These are phyloP conservation scores for Salvia splendens DNA, from an alignment of 257 asterid species.

Conservation along the genomic window DNA sequence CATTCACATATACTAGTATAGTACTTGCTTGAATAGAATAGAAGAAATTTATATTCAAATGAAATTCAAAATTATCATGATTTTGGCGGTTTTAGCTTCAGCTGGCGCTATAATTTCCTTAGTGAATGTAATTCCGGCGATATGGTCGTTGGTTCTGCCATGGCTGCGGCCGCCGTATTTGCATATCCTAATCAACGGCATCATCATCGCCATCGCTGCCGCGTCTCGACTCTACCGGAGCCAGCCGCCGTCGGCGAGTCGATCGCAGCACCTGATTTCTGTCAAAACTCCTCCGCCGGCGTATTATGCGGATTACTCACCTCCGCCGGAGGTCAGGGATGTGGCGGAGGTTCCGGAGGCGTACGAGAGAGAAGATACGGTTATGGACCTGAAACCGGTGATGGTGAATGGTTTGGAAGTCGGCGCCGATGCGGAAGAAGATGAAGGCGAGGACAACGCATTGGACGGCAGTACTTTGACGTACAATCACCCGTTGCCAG, in stretches of 20 bases:
- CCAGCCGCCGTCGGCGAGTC: constrained; percentile 27
- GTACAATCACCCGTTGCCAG: constrained; percentile 17
- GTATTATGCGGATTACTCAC: constrained; percentile 17
- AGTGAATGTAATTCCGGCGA: constrained; percentile 30
- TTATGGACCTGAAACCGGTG: constrained; percentile 44
- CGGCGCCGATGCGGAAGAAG: constrained; percentile 31
- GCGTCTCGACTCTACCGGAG: constrained; percentile 43
- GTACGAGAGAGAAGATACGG: constrained; percentile 27
- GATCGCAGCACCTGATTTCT: constrained; percentile 29
- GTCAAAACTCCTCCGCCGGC: constrained; percentile 39
- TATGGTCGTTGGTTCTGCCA: constrained; percentile 36
- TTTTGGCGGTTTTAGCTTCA: constrained; percentile 38
- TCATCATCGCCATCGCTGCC: constrained; percentile 56
- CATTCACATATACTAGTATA: no score
- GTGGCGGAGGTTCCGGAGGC: constrained; percentile 10
- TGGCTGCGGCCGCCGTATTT: constrained; percentile 64
- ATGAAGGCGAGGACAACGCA: constrained; percentile 20
- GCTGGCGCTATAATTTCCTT: constrained; percentile 41
- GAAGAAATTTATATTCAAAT: neutral
- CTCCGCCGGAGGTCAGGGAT: constrained; percentile 24
- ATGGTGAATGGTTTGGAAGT: constrained; percentile 46
- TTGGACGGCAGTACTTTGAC: neutral
- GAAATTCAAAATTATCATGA: constrained; percentile 28
- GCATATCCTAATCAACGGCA: constrained; percentile 51
- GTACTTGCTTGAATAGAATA: no score